Percentiles rank a stretch among this genome's conserved stretches.
phyloP scores from a whole-genome alignment of 441 rosid genomes.

The Macaranga tanarius region DNA sequence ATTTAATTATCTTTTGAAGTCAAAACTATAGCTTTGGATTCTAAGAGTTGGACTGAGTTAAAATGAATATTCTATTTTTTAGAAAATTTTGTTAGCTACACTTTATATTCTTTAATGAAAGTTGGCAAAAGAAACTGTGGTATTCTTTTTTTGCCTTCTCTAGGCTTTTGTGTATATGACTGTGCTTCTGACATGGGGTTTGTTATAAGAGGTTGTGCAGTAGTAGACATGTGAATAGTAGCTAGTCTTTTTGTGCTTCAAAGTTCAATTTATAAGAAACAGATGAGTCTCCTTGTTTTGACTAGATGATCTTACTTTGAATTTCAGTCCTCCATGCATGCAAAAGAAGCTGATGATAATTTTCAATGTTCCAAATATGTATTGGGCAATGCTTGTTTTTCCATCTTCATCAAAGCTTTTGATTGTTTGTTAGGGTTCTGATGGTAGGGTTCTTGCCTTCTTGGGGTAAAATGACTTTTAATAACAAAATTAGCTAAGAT shows the following conservation, averaged over 20 bases:
- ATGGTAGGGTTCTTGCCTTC: slow-evolving; percentile 24
- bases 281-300: not conserved
- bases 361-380: not conserved
- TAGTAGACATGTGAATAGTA: not conserved
- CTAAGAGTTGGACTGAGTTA: not conserved
- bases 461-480: no score
- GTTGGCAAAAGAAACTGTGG: not conserved
- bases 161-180: slow-evolving; percentile 1
- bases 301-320: slow-evolving; percentile 1
- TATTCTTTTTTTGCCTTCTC: not conserved
- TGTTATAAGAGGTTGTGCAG: not conserved
- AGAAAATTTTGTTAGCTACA: not conserved
- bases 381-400: not conserved
- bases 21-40: slow-evolving; percentile 12
- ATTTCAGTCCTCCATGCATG: not conserved
- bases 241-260: not conserved
- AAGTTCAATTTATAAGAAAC: not conserved
- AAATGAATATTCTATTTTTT: slow-evolving; percentile 11
- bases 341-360: not conserved
- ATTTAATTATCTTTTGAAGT: not conserved
- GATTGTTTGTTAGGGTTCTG: slow-evolving; percentile 1
- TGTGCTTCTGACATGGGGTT: slow-evolving; percentile 6
- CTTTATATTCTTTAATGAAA: not conserved
- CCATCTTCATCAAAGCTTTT: not conserved
- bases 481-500: not conserved